Evolutionary conservation across 169 alveolate species (phyloP).

Genomic region (Cryptosporidium tyzzeri): DNA sequence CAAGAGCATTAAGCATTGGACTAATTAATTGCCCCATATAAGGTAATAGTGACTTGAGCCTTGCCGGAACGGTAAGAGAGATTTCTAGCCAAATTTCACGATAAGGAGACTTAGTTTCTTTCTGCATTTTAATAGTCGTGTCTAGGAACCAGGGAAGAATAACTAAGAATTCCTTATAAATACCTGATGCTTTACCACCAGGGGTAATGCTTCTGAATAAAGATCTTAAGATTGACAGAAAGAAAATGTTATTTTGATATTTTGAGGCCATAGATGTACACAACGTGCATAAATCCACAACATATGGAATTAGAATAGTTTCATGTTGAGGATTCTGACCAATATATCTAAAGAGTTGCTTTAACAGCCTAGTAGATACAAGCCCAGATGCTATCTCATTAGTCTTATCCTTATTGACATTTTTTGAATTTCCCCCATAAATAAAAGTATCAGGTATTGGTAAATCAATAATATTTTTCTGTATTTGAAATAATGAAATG

Average conservation of each 20-base stretch:
- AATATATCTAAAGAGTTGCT: slow-evolving; percentile 67
- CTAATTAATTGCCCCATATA: slow-evolving; percentile 65
- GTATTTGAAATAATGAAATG: slow-evolving; percentile 43
- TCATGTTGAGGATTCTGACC: slow-evolving; percentile 75
- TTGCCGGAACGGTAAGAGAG: slow-evolving; percentile 71
- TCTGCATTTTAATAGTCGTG: slow-evolving; percentile 67
- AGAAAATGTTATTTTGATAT: slow-evolving; percentile 43
- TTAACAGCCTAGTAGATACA: slow-evolving; percentile 50
- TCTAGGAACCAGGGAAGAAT: slow-evolving; percentile 74
- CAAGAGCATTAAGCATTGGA: slow-evolving; percentile 73
- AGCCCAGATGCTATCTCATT: slow-evolving; percentile 54
- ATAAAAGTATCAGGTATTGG: slow-evolving; percentile 70
- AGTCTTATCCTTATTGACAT: not conserved
- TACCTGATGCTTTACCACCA: slow-evolving; percentile 76
- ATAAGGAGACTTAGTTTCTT: slow-evolving; percentile 43
- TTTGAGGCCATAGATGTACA: slow-evolving; percentile 67
- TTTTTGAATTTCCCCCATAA: slow-evolving; percentile 15
- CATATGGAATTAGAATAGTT: slow-evolving; percentile 49
- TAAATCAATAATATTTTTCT: slow-evolving; percentile 26
- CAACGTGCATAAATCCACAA: slow-evolving; percentile 43
- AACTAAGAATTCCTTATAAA: slow-evolving; percentile 54
- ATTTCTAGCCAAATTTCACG: slow-evolving; percentile 71
- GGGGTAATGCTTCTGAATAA: slow-evolving; percentile 73
- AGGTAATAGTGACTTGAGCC: slow-evolving; percentile 68
- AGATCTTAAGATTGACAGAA: slow-evolving; percentile 44